A percentile compares a stretch with the other conserved stretches of the same genome.
Evolutionary conservation across 139 green algal species (phyloP).

Genomic region (Coccomyxa sp.): DNA sequence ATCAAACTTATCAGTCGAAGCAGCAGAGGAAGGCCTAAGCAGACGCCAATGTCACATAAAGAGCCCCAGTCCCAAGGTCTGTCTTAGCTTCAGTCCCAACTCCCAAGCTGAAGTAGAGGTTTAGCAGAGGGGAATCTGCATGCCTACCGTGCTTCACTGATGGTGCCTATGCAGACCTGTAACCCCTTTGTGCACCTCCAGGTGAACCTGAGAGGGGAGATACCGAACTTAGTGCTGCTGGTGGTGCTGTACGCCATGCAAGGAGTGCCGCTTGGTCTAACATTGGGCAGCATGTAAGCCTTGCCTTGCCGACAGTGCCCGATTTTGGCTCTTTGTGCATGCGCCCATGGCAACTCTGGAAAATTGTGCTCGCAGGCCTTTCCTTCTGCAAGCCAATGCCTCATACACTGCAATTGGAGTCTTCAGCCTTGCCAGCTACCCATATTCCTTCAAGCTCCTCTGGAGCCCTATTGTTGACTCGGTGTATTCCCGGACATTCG

Average conservation of each 20-base stretch:
- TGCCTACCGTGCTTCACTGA: too few species aligned
- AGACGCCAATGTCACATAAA: neutral
- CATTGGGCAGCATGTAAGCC: constrained; percentile 76
- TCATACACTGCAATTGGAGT: constrained; percentile 79
- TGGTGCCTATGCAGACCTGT: too few species aligned
- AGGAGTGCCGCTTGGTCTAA: constrained; percentile 81
- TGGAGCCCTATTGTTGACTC: constrained; percentile 90
- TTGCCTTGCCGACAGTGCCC: too few species aligned
- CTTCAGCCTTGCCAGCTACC: constrained; percentile 81
- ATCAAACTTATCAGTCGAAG: neutral
- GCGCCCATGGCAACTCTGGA: neutral
- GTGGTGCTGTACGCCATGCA: constrained; percentile 86
- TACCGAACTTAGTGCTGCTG: constrained; percentile 70
- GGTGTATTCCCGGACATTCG: constrained; percentile 56
- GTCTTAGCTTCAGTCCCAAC: neutral
- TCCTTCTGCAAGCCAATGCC: constrained; percentile 75
- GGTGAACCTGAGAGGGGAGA: constrained; percentile 18
- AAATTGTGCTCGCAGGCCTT: constrained; percentile 57
- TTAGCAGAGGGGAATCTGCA: too few species aligned
- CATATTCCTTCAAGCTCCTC: constrained; percentile 92
- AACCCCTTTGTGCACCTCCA: neutral
- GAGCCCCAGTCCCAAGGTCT: neutral
- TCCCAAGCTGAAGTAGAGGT: too few species aligned
- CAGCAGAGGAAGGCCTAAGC: neutral
- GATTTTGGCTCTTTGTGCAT: neutral